Conservation (phyloP, 306 rosid species). For the Lathyrus aphaca region DNA sequence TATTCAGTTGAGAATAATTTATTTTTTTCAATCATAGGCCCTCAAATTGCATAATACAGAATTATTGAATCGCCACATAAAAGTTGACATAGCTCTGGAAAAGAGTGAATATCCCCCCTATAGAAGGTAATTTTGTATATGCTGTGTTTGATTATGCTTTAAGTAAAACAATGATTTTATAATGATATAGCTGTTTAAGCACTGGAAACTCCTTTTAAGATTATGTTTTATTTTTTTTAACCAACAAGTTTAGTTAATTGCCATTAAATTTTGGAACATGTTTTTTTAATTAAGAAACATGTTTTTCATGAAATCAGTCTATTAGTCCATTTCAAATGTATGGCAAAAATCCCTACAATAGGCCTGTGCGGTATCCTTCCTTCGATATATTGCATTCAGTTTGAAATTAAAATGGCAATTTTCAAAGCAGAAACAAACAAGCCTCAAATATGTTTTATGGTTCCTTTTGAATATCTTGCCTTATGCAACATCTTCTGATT, state of each 20-base stretch:
- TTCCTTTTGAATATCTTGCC: slow-evolving; percentile 14
- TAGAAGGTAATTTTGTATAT: slow-evolving; percentile 44
- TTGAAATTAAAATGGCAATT: slow-evolving; percentile 20
- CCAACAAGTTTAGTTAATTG: neutral
- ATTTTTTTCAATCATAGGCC: slow-evolving; percentile 31
- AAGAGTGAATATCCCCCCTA: slow-evolving; percentile 15
- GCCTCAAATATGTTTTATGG: neutral
- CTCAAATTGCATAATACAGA: slow-evolving; percentile 40
- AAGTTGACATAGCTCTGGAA: slow-evolving; percentile 29
- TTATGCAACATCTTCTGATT: slow-evolving; percentile 5
- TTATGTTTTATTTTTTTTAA: neutral
- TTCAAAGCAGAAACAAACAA: slow-evolving; percentile 8
- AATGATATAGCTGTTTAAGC: neutral
- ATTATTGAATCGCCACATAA: slow-evolving; percentile 33
- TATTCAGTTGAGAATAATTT: slow-evolving; percentile 23
- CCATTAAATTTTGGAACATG: neutral
- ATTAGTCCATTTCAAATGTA: slow-evolving; percentile 3
- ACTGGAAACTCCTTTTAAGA: neutral
- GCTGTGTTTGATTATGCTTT: neutral
- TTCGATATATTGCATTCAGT: neutral
- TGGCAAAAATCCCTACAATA: slow-evolving; percentile 1
- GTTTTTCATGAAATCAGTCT: neutral
- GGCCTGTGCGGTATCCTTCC: neutral
- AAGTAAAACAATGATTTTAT: neutral
- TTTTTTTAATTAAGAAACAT: slow-evolving; percentile 2